A percentile compares a stretch with the other conserved stretches of the same genome.
phyloP scores from a whole-genome alignment of 345 rosid genomes.

The Camelina hispida region DNA sequence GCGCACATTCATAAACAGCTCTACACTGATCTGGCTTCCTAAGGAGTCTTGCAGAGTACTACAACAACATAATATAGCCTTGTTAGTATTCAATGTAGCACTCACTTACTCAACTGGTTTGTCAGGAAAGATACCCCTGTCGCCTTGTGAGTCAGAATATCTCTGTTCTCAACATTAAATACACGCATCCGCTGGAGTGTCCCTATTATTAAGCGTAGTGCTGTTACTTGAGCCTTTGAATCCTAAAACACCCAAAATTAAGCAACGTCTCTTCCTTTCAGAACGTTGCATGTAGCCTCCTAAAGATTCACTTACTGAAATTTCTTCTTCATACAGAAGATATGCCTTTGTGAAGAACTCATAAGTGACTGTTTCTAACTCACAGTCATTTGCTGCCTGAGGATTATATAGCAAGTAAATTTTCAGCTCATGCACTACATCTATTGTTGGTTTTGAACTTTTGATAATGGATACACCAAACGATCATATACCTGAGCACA shows the following conservation, averaged over 20 bases:
- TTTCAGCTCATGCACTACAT: slow-evolving; percentile 27
- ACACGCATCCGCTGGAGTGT: slow-evolving; percentile 97
- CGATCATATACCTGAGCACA: slow-evolving; percentile 79
- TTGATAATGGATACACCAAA: slow-evolving; percentile 11
- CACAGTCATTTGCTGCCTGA: slow-evolving; percentile 94
- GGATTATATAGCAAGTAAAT: slow-evolving; percentile 23
- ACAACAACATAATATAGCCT: slow-evolving; percentile 43
- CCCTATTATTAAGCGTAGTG: slow-evolving; percentile 85
- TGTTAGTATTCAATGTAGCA: slow-evolving; percentile 16
- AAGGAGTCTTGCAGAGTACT: slow-evolving; percentile 95
- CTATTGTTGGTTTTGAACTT: slow-evolving; percentile 7
- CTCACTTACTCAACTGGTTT: slow-evolving; percentile 19
- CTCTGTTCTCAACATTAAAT: slow-evolving; percentile 92
- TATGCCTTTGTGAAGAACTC: slow-evolving; percentile 97
- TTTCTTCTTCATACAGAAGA: slow-evolving; percentile 93
- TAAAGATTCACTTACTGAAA: slow-evolving; percentile 73
- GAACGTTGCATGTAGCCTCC: slow-evolving; percentile 1
- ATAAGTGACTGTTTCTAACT: slow-evolving; percentile 84
- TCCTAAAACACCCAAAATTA: slow-evolving; percentile 59
- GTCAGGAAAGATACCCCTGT: slow-evolving; percentile 72
- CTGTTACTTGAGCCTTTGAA: slow-evolving; percentile 94
- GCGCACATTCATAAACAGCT: slow-evolving; percentile 95
- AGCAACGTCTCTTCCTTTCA: slow-evolving; percentile 22
- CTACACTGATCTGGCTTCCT: slow-evolving; percentile 99
- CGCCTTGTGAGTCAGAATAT: slow-evolving; percentile 89